These are phyloP conservation scores for Coelastrella sp. DNA, from an alignment of 139 green algal species.

Conservation along the genomic window DNA sequence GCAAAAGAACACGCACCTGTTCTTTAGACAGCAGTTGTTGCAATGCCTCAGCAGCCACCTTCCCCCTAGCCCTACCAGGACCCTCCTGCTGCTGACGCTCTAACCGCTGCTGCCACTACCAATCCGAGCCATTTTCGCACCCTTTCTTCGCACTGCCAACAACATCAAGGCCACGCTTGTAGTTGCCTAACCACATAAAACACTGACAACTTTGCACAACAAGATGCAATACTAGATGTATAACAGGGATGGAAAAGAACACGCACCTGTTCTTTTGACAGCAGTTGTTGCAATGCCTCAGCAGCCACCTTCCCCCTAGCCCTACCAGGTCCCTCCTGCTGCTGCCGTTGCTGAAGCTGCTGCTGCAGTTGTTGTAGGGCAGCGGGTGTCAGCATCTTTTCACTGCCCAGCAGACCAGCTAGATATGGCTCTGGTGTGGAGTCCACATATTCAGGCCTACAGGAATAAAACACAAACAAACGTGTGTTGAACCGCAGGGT, in stretches of 20 bases:
- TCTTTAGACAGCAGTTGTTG: constrained; percentile 21
- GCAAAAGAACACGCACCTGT: neutral
- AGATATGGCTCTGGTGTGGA: neutral
- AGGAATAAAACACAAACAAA: no score
- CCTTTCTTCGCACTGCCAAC: no score
- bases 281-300: constrained; percentile 36
- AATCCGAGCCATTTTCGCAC: no score
- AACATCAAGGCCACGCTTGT: no score
- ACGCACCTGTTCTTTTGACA: constrained; percentile 7
- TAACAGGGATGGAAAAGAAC: no score
- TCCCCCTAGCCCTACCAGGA: neutral
- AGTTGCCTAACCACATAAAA: no score
- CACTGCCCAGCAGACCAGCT: neutral
- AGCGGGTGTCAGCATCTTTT: neutral
- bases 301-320: constrained; percentile 5
- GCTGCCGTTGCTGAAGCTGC: neutral
- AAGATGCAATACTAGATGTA: no score
- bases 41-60: constrained; percentile 25
- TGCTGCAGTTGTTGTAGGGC: neutral
- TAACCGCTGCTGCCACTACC: no score
- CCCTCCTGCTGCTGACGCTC: constrained; percentile 24
- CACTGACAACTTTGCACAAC: no score
- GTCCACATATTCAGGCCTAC: constrained; percentile 60
- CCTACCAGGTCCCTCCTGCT: neutral
- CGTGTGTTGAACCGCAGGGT: no score